These are phyloP conservation scores for Mucor indicus DNA, from an alignment of 371 early-diverging fungal species.

Conservation along the genomic window DNA sequence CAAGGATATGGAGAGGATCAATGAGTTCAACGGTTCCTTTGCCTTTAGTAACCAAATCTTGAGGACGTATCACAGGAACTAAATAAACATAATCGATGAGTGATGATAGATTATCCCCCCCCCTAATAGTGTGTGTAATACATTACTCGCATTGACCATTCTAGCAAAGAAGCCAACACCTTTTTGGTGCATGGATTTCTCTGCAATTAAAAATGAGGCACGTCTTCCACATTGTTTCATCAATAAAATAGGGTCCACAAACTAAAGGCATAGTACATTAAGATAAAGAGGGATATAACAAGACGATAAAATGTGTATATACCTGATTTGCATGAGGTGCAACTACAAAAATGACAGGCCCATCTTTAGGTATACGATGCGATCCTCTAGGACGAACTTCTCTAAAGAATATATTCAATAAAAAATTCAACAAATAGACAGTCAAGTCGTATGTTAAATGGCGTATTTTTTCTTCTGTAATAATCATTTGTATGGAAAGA, in stretches of 20 bases:
- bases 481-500: background rate
- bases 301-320: too few relatives aligned
- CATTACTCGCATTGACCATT: conserved; percentile 60
- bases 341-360: conserved; percentile 88
- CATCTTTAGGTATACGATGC: conserved; percentile 78
- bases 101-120: too few relatives aligned
- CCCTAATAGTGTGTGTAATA: too few relatives aligned
- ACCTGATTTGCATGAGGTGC: conserved; percentile 95
- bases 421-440: conserved; percentile 45
- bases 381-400: conserved; percentile 81
- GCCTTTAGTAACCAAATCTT: conserved; percentile 73
- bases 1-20: conserved; percentile 64
- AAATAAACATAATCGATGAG: too few relatives aligned
- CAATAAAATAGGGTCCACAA: conserved; percentile 86
- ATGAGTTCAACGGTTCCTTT: conserved; percentile 62
- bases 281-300: background rate
- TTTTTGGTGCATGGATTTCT: conserved; percentile 76
- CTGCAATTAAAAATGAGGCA: conserved; percentile 80
- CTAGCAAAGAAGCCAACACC: conserved; percentile 78
- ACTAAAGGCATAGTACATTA: conserved; percentile 47
- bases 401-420: conserved; percentile 77
- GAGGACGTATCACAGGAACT: conserved; percentile 89
- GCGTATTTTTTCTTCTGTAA: background rate
- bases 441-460: conserved; percentile 43
- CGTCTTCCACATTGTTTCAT: conserved; percentile 71